These are phyloP conservation scores for Candida manassasensis DNA, from an alignment of 805 yeast species.

Conservation along the genomic window DNA sequence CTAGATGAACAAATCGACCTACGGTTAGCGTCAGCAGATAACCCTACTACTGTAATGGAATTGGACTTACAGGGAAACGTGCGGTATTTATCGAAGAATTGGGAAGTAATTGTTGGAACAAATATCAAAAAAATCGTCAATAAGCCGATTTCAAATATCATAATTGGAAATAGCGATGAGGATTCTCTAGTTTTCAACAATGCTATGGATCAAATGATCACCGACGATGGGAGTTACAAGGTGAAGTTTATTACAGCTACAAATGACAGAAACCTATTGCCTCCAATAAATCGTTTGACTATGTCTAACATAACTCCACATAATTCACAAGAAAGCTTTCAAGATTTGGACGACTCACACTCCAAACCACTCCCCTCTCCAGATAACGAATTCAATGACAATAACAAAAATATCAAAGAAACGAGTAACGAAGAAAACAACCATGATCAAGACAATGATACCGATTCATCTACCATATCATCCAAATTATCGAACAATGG, in stretches of 20 bases:
- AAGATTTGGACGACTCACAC: constrained; percentile 1
- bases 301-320: constrained; percentile 21
- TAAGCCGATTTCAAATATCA: constrained; percentile 56
- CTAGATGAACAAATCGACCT: constrained; percentile 49
- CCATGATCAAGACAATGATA: constrained; percentile 5
- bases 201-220: constrained; percentile 66
- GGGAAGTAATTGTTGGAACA: constrained; percentile 78
- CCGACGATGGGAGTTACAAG: constrained; percentile 72
- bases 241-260: constrained; percentile 65
- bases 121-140: constrained; percentile 47
- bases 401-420: background rate
- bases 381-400: background rate
- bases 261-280: constrained; percentile 15
- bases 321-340: constrained; percentile 17
- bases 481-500: constrained; percentile 50
- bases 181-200: constrained; percentile 66
- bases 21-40: constrained; percentile 58
- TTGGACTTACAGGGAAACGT: constrained; percentile 75
- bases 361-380: background rate
- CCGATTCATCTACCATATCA: constrained; percentile 11
- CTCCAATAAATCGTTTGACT: background rate
- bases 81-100: constrained; percentile 66
- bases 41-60: constrained; percentile 79
- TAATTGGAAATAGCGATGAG: constrained; percentile 54
- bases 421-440: background rate